Conservation (phyloP, 2,329 filamentous ascomycete genomes). For the Aspergillus uvarum region DNA sequence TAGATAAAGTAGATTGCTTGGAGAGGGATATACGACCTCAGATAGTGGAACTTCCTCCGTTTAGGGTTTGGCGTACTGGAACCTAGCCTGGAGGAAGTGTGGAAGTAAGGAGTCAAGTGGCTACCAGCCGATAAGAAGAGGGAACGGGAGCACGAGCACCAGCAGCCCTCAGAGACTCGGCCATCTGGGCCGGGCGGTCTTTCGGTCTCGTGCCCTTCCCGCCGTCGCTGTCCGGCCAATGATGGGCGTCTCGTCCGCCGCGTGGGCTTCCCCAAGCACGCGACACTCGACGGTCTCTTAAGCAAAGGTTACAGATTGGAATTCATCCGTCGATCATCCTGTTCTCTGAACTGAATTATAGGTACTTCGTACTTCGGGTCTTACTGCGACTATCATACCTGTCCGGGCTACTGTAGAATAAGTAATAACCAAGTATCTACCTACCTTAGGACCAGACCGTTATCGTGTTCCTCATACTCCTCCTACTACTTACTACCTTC, state of each 20-base stretch:
- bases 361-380: neutral
- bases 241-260: conserved; percentile 20
- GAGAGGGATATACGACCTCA: neutral
- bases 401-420: neutral
- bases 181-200: conserved; percentile 18
- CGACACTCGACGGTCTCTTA: conserved; percentile 28
- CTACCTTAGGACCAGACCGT: neutral
- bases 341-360: too few relatives aligned
- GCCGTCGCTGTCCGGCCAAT: conserved; percentile 26
- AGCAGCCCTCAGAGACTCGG: conserved; percentile 17
- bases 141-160: conserved; percentile 21
- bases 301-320: too few relatives aligned
- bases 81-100: too few relatives aligned
- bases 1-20: neutral
- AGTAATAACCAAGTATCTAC: neutral
- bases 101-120: too few relatives aligned
- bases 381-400: neutral
- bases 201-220: conserved; percentile 29
- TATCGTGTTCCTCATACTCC: neutral
- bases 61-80: too few relatives aligned
- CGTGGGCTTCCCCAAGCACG: conserved; percentile 38
- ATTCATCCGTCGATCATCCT: neutral
- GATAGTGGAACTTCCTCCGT: too few relatives aligned
- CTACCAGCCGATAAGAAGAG: conserved; percentile 15
- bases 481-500: neutral